phyloP scores from a whole-genome alignment of 169 alveolate species.

The Eimeria maxima region DNA sequence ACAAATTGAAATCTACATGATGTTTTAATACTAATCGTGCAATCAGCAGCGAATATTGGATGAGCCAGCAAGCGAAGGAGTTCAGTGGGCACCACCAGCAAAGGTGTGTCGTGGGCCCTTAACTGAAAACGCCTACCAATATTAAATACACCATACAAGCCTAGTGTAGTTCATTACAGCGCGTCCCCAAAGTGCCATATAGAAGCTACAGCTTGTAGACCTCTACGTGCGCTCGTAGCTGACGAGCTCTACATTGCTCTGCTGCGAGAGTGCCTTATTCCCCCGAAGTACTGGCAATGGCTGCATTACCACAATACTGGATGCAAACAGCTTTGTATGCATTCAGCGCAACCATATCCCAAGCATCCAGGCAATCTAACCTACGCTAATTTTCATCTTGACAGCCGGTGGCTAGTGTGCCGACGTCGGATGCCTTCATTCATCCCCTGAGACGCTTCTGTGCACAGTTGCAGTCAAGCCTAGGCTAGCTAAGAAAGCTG shows the following conservation, averaged over 20 bases:
- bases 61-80: not conserved
- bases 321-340: not conserved
- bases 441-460: not conserved
- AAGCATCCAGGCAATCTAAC: not conserved
- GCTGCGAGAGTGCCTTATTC: not conserved
- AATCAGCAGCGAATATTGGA: not conserved
- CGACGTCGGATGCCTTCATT: too few relatives aligned
- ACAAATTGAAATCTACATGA: not conserved
- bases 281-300: not conserved
- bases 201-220: too few relatives aligned
- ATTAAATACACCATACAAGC: too few relatives aligned
- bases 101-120: too few relatives aligned
- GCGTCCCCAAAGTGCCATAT: not conserved
- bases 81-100: too few relatives aligned
- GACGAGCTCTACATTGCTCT: not conserved
- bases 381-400: not conserved
- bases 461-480: not conserved
- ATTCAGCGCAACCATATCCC: not conserved
- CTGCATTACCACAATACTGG: not conserved
- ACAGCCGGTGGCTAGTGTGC: not conserved
- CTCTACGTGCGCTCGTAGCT: too few relatives aligned
- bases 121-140: too few relatives aligned
- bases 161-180: too few relatives aligned
- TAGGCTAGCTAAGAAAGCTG: not conserved
- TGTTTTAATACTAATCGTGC: not conserved